Conservation (phyloP, 2,329 filamentous ascomycete species). For the Mariannaea elegans region DNA sequence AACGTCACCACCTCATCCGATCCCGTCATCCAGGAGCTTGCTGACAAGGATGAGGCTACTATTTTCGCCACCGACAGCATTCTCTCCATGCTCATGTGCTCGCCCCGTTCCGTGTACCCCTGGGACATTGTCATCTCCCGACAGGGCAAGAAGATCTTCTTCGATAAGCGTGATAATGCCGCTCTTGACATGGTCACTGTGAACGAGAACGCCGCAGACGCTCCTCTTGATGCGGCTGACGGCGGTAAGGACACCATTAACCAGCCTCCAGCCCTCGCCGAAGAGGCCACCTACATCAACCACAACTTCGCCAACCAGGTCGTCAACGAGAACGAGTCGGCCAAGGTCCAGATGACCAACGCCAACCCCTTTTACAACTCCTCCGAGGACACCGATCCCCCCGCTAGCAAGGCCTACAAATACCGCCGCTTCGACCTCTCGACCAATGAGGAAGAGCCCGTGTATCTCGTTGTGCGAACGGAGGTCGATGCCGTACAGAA, state of each 20-base stretch:
- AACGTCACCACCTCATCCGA: slow-evolving; percentile 98
- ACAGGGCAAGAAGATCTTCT: slow-evolving; percentile 96
- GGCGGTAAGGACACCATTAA: slow-evolving; percentile 95
- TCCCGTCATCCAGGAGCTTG: slow-evolving; percentile 94
- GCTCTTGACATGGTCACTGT: slow-evolving; percentile 97
- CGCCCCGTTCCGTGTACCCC: slow-evolving; percentile 94
- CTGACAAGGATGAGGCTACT: slow-evolving; percentile 93
- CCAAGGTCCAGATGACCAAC: slow-evolving; percentile 85
- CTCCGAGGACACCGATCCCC: slow-evolving; percentile 89
- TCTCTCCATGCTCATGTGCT: slow-evolving; percentile 99
- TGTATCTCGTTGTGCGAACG: slow-evolving; percentile 92
- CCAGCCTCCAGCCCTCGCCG: slow-evolving; percentile 89
- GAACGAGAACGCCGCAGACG: slow-evolving; percentile 97
- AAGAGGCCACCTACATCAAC: slow-evolving; percentile 99
- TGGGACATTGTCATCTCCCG: slow-evolving; percentile 97
- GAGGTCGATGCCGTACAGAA: slow-evolving; percentile 96
- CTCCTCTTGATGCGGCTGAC: slow-evolving; percentile 89
- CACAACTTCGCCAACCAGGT: slow-evolving; percentile 99
- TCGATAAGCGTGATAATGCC: slow-evolving; percentile 97
- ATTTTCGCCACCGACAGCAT: slow-evolving; percentile 98
- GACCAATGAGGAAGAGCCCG: slow-evolving; percentile 91
- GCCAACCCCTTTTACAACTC: slow-evolving; percentile 98
- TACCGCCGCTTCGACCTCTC: slow-evolving; percentile 97
- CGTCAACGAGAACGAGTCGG: slow-evolving; percentile 79
- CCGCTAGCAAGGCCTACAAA: slow-evolving; percentile 97